Evolutionary conservation across 2,329 filamentous ascomycete species (phyloP), one percentile per base, ranked within the genome.

Genomic region (Emericellopsis cladophorae): DNA sequence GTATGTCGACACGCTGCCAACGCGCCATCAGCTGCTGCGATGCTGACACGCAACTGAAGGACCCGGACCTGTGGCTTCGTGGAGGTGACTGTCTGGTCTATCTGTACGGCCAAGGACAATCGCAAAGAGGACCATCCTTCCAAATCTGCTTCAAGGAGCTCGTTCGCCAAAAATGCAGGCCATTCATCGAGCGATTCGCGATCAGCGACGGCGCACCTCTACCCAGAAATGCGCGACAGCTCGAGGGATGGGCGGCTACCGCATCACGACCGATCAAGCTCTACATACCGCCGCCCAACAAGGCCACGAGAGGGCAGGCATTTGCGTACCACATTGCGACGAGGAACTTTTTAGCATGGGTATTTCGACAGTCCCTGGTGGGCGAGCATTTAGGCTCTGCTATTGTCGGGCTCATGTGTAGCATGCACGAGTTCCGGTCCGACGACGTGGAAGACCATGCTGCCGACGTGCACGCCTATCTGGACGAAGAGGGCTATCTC

Each of bases 331-430:
- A 86, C 49, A 54, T 86, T 5, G 74, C 78, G 1, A 84, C 76
- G 4, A 72, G 84, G 12, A 90, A 90, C 52, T 75, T 87, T 49
- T 81, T 89, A 44, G 84, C 84, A 4, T 88, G 79, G 66, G 56
- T 84, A 1, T 71, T 75, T 42, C 65, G 73, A 4, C 72, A 72
- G 44, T 75, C 84, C 1, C 54, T 89, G 29, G 83, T 87, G 2
- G 84, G 83, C 6, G 62, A 69, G 31, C 70, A 74, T 40, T 68
- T 92, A 15, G 82, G 84, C 2, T 59, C 60, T 16, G 70, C 82
- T 0, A 60, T 89, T 9, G 69, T 81, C 12, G 67, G 68, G 21
- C 65, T 90, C n/a, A 63, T 83, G 48, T 69, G 76, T 43, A 76
- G 74, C 45, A 73, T 89, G 65, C 63, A 74, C 32, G 65, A 79